Percentiles rank a stretch among this genome's conserved stretches.
Evolutionary conservation across 345 rosid species (phyloP).

Genomic region (Erysimum cheiranthoides): DNA sequence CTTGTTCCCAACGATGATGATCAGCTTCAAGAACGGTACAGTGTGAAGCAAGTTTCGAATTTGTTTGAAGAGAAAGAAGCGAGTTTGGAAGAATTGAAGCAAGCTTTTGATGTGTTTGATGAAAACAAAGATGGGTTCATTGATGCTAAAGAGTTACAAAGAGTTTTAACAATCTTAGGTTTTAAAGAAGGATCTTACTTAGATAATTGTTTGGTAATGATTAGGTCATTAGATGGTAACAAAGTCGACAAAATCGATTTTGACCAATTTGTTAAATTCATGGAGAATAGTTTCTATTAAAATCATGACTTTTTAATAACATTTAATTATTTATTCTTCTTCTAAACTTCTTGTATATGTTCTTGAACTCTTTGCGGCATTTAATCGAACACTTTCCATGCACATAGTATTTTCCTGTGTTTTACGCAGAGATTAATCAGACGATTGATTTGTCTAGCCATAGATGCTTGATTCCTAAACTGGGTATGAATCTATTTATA

Average conservation of each 20-base stretch:
- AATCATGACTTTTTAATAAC: neutral
- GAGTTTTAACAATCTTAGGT: constrained; percentile 58
- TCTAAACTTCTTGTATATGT: neutral
- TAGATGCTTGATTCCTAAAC: neutral
- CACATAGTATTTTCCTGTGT: neutral
- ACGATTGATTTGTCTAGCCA: neutral
- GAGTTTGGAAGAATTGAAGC: constrained; percentile 71
- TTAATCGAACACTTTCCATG: constrained; percentile 15
- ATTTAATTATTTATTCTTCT: neutral
- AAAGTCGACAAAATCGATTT: constrained; percentile 67
- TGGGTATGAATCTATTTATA: neutral
- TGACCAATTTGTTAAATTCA: constrained; percentile 61
- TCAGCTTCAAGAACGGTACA: constrained; percentile 43
- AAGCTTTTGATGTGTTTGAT: constrained; percentile 80
- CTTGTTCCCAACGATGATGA: constrained; percentile 45
- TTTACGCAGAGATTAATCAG: neutral
- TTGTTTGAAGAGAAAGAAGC: constrained; percentile 80
- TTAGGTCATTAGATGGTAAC: constrained; percentile 57
- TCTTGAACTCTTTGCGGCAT: neutral
- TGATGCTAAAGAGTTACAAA: constrained; percentile 71
- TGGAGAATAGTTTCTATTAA: constrained; percentile 63
- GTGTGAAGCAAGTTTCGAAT: constrained; percentile 49
- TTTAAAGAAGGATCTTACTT: constrained; percentile 50
- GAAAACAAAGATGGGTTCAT: constrained; percentile 74
- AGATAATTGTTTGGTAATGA: constrained; percentile 64